Conservation (phyloP, 108 stramenopile species). For the Skeletonema tropicum region DNA sequence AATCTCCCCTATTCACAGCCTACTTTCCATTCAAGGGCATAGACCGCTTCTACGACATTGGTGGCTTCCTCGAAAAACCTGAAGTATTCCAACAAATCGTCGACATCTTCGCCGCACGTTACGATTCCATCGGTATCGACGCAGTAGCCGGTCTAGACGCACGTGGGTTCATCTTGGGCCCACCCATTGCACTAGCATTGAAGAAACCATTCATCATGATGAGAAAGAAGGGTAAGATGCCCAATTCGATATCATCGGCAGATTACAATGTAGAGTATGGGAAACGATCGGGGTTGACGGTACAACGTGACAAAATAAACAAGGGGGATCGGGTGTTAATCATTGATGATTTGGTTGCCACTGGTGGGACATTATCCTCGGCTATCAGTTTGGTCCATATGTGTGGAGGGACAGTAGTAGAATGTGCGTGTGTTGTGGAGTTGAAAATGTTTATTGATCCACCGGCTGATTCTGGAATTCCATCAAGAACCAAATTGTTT, state of each 20-base stretch:
- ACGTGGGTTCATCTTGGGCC: slow-evolving; percentile 88
- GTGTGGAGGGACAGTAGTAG: slow-evolving; percentile 78
- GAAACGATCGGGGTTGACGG: slow-evolving; percentile 87
- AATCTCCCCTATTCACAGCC: neutral
- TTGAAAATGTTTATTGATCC: slow-evolving; percentile 91
- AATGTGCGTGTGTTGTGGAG: slow-evolving; percentile 92
- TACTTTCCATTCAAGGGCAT: neutral
- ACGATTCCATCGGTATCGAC: slow-evolving; percentile 84
- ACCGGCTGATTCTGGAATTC: slow-evolving; percentile 67
- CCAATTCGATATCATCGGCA: slow-evolving; percentile 84
- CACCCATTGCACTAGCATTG: slow-evolving; percentile 95
- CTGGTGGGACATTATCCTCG: slow-evolving; percentile 92
- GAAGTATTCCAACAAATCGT: slow-evolving; percentile 89
- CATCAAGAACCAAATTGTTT: slow-evolving; percentile 77
- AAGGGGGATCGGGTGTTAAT: slow-evolving; percentile 90
- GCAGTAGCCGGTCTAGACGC: slow-evolving; percentile 71
- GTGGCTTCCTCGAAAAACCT: slow-evolving; percentile 92
- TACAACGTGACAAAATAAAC: slow-evolving; percentile 87
- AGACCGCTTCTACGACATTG: slow-evolving; percentile 93
- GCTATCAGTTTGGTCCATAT: slow-evolving; percentile 81
- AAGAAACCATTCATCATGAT: slow-evolving; percentile 98
- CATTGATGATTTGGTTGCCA: slow-evolving; percentile 98
- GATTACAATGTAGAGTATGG: slow-evolving; percentile 96
- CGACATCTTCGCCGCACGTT: slow-evolving; percentile 85
- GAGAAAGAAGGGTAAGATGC: slow-evolving; percentile 98